These are phyloP conservation scores for Escovopsis sp. DNA, from an alignment of 2,329 filamentous ascomycete species.

Conservation along the genomic window DNA sequence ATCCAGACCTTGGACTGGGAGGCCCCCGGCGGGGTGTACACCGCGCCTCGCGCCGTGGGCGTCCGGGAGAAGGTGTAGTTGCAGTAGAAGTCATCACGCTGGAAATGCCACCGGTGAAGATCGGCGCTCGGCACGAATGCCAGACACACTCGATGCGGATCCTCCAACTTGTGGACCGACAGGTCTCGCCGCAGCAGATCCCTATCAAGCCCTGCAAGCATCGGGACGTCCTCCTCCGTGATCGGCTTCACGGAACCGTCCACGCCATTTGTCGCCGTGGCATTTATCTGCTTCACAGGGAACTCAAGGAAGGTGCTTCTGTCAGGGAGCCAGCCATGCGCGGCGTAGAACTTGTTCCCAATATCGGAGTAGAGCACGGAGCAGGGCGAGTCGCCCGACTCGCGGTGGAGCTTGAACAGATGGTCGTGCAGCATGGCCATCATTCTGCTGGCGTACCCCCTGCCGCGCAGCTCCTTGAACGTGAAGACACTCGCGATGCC, in stretches of 20 bases:
- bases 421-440: constrained; percentile 45
- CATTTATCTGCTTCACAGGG: constrained; percentile 9
- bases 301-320: constrained; percentile 59
- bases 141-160: constrained; percentile 16
- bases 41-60: constrained; percentile 55
- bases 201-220: constrained; percentile 51
- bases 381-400: constrained; percentile 35
- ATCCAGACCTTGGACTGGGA: constrained; percentile 52
- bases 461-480: constrained; percentile 48
- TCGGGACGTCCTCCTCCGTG: constrained; percentile 42
- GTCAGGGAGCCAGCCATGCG: constrained; percentile 62
- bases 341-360: constrained; percentile 67
- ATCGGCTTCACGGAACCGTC: constrained; percentile 27
- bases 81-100: constrained; percentile 66
- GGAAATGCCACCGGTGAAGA: constrained; percentile 44
- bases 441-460: constrained; percentile 67
- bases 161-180: constrained; percentile 4
- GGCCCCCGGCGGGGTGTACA: constrained; percentile 34
- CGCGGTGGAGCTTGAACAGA: constrained; percentile 17
- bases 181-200: constrained; percentile 41
- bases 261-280: constrained; percentile 14
- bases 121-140: constrained; percentile 19
- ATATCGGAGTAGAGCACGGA: constrained; percentile 80
- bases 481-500: constrained; percentile 74
- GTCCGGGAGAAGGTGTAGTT: constrained; percentile 41